A percentile compares a stretch with the other conserved stretches of the same genome.
phyloP scores from a whole-genome alignment of 495 filamentous ascomycete genomes.

The Filosporella fistucella region DNA sequence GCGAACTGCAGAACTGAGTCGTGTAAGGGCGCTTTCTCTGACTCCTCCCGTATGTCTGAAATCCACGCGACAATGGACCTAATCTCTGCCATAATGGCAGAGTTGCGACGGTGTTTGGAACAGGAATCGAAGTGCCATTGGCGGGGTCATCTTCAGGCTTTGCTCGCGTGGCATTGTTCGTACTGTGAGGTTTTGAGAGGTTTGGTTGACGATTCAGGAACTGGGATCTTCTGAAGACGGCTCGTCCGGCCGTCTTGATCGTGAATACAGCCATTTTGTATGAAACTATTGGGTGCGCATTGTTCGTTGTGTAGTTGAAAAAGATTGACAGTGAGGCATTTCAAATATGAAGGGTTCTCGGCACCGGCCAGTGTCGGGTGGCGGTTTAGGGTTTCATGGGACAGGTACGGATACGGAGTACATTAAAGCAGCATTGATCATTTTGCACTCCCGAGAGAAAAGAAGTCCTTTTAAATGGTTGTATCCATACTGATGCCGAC shows the following conservation, averaged over 20 bases:
- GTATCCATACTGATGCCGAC: too few species aligned
- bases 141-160: constrained; percentile 9
- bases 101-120: constrained; percentile 38
- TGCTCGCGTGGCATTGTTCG: constrained; percentile 3
- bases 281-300: constrained; percentile 8
- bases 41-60: constrained; percentile 65
- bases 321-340: not conserved
- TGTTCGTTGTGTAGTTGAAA: not conserved
- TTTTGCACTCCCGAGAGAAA: too few species aligned
- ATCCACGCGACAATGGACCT: constrained; percentile 52
- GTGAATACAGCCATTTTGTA: constrained; percentile 8
- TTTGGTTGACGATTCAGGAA: constrained; percentile 4
- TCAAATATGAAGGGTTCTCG: too few species aligned
- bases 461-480: too few species aligned
- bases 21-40: constrained; percentile 67
- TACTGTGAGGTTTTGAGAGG: constrained; percentile 9
- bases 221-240: constrained; percentile 8
- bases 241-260: constrained; percentile 11
- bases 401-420: too few species aligned
- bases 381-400: too few species aligned
- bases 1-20: constrained; percentile 70
- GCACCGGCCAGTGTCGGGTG: too few species aligned
- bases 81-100: constrained; percentile 47
- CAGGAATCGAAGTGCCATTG: constrained; percentile 32
- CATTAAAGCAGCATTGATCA: too few species aligned